Percentiles rank a stretch among this genome's conserved stretches.
These are phyloP conservation scores for Halophytophthora polymorphica DNA, from an alignment of 352 stramenopile species.

Conservation along the genomic window DNA sequence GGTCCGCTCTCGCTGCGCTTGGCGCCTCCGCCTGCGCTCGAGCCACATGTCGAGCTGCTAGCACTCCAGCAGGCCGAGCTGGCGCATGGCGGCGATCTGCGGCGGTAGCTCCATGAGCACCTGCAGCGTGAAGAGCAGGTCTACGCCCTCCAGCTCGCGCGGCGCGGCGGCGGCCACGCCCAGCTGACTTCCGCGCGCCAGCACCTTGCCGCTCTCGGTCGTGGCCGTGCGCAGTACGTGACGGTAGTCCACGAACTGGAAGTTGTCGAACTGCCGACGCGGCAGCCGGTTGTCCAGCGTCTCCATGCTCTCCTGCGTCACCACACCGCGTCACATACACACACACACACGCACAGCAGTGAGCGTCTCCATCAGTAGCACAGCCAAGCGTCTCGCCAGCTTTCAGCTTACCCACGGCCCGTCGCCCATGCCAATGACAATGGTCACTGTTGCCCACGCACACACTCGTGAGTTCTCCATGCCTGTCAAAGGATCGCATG, in stretches of 20 bases:
- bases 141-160: constrained; percentile 18
- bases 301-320: constrained; percentile 66
- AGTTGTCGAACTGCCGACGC: constrained; percentile 73
- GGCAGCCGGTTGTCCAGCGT: constrained; percentile 73
- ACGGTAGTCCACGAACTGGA: constrained; percentile 80
- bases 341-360: too few species aligned
- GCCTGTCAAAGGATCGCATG: neutral
- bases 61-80: constrained; percentile 40
- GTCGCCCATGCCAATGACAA: constrained; percentile 53
- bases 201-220: constrained; percentile 16
- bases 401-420: constrained; percentile 32
- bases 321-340: constrained; percentile 49
- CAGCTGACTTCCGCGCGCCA: constrained; percentile 20
- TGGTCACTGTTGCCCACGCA: constrained; percentile 31
- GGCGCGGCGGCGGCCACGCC: constrained; percentile 9
- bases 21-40: too few species aligned
- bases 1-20: neutral
- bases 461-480: too few species aligned
- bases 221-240: constrained; percentile 59
- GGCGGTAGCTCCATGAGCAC: constrained; percentile 41
- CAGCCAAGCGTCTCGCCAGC: too few species aligned
- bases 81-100: constrained; percentile 43
- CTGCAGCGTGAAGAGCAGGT: constrained; percentile 38
- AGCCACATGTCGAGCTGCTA: constrained; percentile 5
- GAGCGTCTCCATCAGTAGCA: too few species aligned